A percentile compares a stretch with the other conserved stretches of the same genome.
phyloP scores from a whole-genome alignment of 75 land plant genomes.

The Sequoia sempervirens region DNA sequence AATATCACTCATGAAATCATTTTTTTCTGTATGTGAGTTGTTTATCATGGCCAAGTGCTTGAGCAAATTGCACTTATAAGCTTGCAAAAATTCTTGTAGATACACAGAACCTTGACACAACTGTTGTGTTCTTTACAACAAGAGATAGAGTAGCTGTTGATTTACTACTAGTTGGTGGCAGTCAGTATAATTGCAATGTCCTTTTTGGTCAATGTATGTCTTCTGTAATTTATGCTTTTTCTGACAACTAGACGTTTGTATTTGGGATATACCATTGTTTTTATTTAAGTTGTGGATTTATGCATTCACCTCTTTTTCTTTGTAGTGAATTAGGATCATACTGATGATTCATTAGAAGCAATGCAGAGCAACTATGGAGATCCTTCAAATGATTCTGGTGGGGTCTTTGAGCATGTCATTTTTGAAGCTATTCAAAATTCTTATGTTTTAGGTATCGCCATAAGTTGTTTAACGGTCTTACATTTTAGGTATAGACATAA shows the following conservation, averaged over 20 bases:
- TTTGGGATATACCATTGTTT: neutral
- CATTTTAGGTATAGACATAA: no score
- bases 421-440: neutral
- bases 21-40: neutral
- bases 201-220: slow-evolving; percentile 13
- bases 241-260: neutral
- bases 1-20: neutral
- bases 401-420: neutral
- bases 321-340: slow-evolving; percentile 5
- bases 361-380: slow-evolving; percentile 4
- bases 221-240: neutral
- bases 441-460: no score
- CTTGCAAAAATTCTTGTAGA: slow-evolving; percentile 33
- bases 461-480: no score
- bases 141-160: slow-evolving; percentile 14
- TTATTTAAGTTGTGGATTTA: slow-evolving; percentile 3
- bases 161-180: slow-evolving; percentile 5
- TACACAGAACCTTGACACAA: slow-evolving; percentile 32
- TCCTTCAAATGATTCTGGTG: slow-evolving; percentile 8
- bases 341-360: slow-evolving; percentile 6
- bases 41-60: slow-evolving; percentile 4
- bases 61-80: slow-evolving; percentile 4
- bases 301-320: neutral
- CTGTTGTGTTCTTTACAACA: slow-evolving; percentile 10
- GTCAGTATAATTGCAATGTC: slow-evolving; percentile 1